Evolutionary conservation across 495 filamentous ascomycete species (phyloP), one percentile per base, ranked within the genome.

Genomic region (Jackrogersella minutella): DNA sequence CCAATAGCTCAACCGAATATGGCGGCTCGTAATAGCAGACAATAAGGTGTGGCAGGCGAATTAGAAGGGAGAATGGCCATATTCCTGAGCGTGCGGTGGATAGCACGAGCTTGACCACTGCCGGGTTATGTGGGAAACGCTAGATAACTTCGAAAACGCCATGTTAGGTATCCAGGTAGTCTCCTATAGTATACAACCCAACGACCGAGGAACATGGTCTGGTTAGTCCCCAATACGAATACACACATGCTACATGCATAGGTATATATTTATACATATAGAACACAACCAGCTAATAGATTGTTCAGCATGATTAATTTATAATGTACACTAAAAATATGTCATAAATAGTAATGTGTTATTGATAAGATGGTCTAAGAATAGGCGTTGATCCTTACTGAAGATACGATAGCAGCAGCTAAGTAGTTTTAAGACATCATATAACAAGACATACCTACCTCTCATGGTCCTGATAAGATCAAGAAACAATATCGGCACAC

Each of bases 1-100:
- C 68, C 62, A 65, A 62, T 66, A 52, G 41, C 33, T 62, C 49
- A 28, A 59, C 57, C 43, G 52, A 14, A 63, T 50, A 28, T 43
- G 52, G 39, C 28, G 21, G 30, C 22, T 57, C 56, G 61, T 58
- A 65, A 54, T 62, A 49, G 22, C 13, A 40, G 55, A 40, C 46
- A 56, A 39, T 43, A 46, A 61, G 44, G 39, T 34, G 56, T 60
- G 49, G 51, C 49, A 50, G 47, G 24, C 66, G 55, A 68, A 65
- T 62, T 33, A 44, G 41, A 56, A 55, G 10, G 22, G 22, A 40
- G 43, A 16, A 40, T 36, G 19, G 33, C 19, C 14, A 58, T 10
- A 46, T 62, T 31, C 39, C 46, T 64, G 41, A 33, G 22, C 56
- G 24, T 37, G 54, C 28, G 26, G 34, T 47, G 24, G 19, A 60